These are phyloP conservation scores for Capsicum pubescens DNA, from an alignment of 257 asterid species.

Conservation along the genomic window DNA sequence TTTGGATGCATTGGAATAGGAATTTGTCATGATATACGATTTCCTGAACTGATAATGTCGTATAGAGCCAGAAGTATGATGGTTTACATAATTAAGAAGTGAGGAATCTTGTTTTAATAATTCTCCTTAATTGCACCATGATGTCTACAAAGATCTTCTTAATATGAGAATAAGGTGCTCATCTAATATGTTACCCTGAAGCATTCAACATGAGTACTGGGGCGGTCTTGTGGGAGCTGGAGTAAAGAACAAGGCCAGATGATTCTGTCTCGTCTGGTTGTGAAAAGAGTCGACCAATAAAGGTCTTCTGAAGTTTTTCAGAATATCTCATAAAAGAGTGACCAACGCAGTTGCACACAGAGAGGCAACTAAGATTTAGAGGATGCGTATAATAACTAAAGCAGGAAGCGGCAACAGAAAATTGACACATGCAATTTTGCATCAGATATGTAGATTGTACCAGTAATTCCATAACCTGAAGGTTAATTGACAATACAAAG, in stretches of 20 bases:
- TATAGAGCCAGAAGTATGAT: constrained; percentile 41
- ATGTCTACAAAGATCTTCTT: not conserved
- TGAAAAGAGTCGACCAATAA: not conserved
- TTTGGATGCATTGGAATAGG: constrained; percentile 52
- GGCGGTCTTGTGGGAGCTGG: constrained; percentile 47
- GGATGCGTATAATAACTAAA: no score
- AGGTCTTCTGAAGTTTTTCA: not conserved
- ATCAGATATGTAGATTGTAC: no score
- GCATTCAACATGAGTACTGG: constrained; percentile 52
- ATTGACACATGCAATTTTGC: no score
- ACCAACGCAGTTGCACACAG: not conserved
- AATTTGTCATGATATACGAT: constrained; percentile 54
- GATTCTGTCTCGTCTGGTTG: not conserved
- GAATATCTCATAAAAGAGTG: not conserved
- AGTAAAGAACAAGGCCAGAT: constrained; percentile 55
- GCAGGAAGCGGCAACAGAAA: no score
- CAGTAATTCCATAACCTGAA: no score
- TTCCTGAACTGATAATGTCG: constrained; percentile 54
- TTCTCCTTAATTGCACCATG: not conserved
- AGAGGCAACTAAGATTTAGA: no score
- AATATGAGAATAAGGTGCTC: constrained; percentile 42
- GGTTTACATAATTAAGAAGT: not conserved
- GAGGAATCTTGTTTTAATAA: not conserved
- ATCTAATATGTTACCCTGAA: constrained; percentile 50
- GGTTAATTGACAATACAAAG: no score